Evolutionary conservation across 305 asterid species (phyloP).

Genomic region (Plantago lanceolata): DNA sequence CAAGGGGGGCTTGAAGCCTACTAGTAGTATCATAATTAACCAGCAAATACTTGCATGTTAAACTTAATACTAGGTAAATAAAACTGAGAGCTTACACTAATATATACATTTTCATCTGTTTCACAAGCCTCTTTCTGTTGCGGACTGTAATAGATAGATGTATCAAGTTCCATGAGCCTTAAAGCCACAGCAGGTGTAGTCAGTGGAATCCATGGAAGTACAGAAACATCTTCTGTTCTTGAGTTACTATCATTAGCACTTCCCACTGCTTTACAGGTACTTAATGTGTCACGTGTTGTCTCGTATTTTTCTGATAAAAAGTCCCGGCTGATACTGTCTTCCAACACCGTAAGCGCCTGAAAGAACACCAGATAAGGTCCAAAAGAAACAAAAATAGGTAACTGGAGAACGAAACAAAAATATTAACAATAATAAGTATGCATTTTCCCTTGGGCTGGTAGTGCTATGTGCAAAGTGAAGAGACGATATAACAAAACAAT

Average conservation of each 20-base stretch:
- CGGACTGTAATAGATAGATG: slow-evolving; percentile 49
- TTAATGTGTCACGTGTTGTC: slow-evolving; percentile 53
- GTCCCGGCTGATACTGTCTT: slow-evolving; percentile 57
- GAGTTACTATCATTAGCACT: slow-evolving; percentile 26
- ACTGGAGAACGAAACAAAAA: neutral
- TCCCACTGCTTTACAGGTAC: slow-evolving; percentile 28
- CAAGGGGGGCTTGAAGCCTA: too few relatives aligned
- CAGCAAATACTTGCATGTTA: too few relatives aligned
- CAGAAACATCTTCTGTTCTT: slow-evolving; percentile 30
- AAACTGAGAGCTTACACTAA: slow-evolving; percentile 37
- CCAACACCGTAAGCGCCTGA: slow-evolving; percentile 57
- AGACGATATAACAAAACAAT: too few relatives aligned
- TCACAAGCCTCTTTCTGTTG: slow-evolving; percentile 43
- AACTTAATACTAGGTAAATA: neutral
- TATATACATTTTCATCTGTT: slow-evolving; percentile 36
- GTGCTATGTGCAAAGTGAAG: neutral
- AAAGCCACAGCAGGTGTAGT: slow-evolving; percentile 69
- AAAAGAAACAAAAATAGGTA: neutral
- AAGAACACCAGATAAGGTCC: slow-evolving; percentile 21
- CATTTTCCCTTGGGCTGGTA: neutral
- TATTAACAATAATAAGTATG: neutral
- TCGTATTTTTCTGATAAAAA: slow-evolving; percentile 51
- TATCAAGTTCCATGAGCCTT: slow-evolving; percentile 70
- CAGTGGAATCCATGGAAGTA: slow-evolving; percentile 78
- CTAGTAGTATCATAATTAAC: too few relatives aligned